Base-by-base conservation (phyloP, 2,329 filamentous ascomycete genomes). In the Herpotrichia juniperi region DNA sequence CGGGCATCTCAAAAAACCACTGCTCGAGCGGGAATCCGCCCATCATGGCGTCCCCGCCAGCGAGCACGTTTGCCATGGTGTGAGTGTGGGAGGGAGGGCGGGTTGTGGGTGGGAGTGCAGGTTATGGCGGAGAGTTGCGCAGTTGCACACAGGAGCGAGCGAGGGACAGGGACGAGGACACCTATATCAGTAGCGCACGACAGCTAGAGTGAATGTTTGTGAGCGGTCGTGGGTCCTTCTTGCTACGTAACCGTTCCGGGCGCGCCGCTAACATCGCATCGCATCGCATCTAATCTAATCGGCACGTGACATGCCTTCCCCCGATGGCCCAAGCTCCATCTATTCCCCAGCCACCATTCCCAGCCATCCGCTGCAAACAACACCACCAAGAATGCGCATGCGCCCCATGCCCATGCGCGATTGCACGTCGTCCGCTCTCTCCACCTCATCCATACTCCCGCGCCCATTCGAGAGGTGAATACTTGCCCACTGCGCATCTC, bases 1-100 rank as follows among this genome's bases (percentile, higher is more conserved):
- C 86, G 3, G 94, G 94, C 89, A 97, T 97, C 75, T 99, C 94
- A 83, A 91, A 97, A 76, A 97, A 97, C 94, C 94, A 99, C 63
- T 93, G 89, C 76, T 97, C 94, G 7, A 99, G 83, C 35, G 93
- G 94, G 68, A 96, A 81, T 57, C 84, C 82, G 50, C 80, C 79
- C 57, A 78, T 78, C 51, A 78, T 65, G 53, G 72, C 74, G 51
- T 76, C 76, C 43, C 68, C 74, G 56, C 71, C 76, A 40, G 62
- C 62, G 31, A 76, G 72, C 45, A 78, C 74, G 32, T 77, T 77
- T 42, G 79, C 78, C 78, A 81, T 80, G 55, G 24, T 69, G 55
- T 26, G 28, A 46, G 40, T 16, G 16, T 16, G 4, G 24, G 19
- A 5, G 39, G 5, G 25, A 26, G 16, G 40, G 19, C n/a, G 14